Conservation (phyloP, 2,329 filamentous ascomycete genomes). For the Mariannaea elegans region DNA sequence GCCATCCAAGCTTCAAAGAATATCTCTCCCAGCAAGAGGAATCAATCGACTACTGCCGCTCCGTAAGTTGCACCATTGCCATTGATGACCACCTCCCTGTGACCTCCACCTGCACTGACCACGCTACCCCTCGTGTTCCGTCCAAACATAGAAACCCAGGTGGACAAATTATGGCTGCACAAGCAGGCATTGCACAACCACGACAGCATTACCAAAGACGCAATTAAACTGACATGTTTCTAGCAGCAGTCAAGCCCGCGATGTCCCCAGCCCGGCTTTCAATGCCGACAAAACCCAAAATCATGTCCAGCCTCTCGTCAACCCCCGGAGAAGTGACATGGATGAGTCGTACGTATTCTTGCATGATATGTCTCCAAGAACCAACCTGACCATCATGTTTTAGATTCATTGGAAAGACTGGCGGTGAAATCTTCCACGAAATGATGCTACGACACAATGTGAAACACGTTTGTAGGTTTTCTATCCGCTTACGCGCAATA, state of each 20-base stretch:
- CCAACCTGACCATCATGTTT: constrained; percentile 7
- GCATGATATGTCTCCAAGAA: not conserved
- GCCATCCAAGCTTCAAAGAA: constrained; percentile 52
- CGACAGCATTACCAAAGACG: constrained; percentile 12
- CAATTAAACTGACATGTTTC: constrained; percentile 22
- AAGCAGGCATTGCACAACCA: constrained; percentile 7
- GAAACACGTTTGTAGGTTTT: constrained; percentile 87
- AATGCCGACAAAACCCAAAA: constrained; percentile 58
- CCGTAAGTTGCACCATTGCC: constrained; percentile 57
- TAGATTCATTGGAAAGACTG: constrained; percentile 92
- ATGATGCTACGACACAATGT: constrained; percentile 96
- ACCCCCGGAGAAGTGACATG: constrained; percentile 68
- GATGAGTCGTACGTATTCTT: constrained; percentile 77
- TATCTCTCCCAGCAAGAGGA: constrained; percentile 52
- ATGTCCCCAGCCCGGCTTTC: constrained; percentile 70
- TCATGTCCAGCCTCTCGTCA: constrained; percentile 76
- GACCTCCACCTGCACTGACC: constrained; percentile 7
- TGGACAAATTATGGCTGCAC: not conserved
- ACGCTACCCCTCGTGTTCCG: constrained; percentile 26
- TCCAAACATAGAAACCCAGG: constrained; percentile 5
- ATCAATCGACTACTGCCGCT: constrained; percentile 56
- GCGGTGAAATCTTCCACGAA: constrained; percentile 97
- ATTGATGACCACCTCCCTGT: not conserved
- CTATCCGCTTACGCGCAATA: constrained; percentile 2
- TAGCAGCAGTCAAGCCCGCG: constrained; percentile 56